Conservation (phyloP, 257 asterid species). For the Plectranthus barbatus region DNA sequence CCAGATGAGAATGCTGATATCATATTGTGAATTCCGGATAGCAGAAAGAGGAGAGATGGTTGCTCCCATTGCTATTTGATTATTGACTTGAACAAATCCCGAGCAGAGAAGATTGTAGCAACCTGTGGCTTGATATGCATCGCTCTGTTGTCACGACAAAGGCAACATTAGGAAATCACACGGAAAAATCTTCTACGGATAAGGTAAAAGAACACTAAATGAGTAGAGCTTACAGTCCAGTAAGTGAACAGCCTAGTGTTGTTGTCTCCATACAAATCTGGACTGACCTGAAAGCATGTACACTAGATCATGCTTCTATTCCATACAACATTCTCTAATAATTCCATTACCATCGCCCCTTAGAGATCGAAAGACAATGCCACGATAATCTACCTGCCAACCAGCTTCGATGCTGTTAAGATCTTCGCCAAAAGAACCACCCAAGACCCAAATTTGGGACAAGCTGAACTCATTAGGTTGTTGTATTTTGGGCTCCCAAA, state of each 20-base stretch:
- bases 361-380: background rate
- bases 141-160: conserved; percentile 42
- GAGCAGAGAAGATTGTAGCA: conserved; percentile 88
- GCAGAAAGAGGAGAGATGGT: conserved; percentile 84
- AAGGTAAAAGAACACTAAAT: no score
- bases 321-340: background rate
- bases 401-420: conserved; percentile 89
- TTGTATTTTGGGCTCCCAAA: conserved; percentile 74
- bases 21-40: conserved; percentile 54
- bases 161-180: background rate
- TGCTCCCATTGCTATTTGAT: conserved; percentile 83
- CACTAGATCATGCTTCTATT: background rate
- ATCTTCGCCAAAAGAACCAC: conserved; percentile 73
- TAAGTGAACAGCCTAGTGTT: conserved; percentile 64
- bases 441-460: conserved; percentile 74
- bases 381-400: conserved; percentile 53
- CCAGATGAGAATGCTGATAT: conserved; percentile 75
- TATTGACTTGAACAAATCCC: conserved; percentile 77
- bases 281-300: conserved; percentile 46
- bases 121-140: conserved; percentile 89
- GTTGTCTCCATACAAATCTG: conserved; percentile 65
- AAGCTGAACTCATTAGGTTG: conserved; percentile 70
- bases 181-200: background rate
- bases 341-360: background rate
- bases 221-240: conserved; percentile 50